Conservation (phyloP, 2,329 filamentous ascomycete genomes). For the Neophaeococcomyces aloes region DNA sequence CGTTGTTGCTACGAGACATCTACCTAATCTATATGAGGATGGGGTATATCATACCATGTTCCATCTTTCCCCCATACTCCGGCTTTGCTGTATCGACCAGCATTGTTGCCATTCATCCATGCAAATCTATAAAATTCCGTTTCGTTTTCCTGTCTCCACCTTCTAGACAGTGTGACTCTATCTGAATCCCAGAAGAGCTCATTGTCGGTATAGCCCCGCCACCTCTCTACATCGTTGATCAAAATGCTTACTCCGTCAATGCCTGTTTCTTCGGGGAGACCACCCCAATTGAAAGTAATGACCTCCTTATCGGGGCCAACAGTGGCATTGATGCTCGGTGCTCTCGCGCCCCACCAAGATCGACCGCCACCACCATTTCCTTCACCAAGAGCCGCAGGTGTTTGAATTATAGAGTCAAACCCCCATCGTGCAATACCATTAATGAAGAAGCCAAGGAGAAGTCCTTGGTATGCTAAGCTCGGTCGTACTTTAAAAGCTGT, state of each 20-base stretch:
- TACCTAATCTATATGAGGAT: no score
- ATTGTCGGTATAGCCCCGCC: constrained; percentile 46
- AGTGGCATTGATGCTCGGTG: constrained; percentile 43
- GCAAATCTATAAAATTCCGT: constrained; percentile 39
- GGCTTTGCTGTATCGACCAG: constrained; percentile 18
- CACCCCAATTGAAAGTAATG: constrained; percentile 37
- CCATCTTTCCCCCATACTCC: constrained; percentile 20
- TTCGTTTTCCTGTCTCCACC: constrained; percentile 17
- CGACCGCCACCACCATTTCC: constrained; percentile 33
- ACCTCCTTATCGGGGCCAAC: constrained; percentile 24
- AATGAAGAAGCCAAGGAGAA: constrained; percentile 82
- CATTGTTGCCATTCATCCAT: constrained; percentile 27
- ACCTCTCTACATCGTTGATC: constrained; percentile 55
- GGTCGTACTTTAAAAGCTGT: constrained; percentile 82
- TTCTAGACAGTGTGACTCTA: constrained; percentile 14
- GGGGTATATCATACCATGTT: constrained; percentile 12
- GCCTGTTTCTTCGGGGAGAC: constrained; percentile 23
- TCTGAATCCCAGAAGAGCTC: constrained; percentile 30
- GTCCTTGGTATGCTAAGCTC: constrained; percentile 74
- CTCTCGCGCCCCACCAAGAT: constrained; percentile 34
- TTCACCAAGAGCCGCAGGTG: constrained; percentile 55
- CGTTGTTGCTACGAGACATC: no score
- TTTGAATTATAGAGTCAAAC: constrained; percentile 81
- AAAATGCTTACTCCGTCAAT: constrained; percentile 50
- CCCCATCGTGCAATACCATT: constrained; percentile 93